Base-by-base conservation (phyloP, 1,284 basidiomycete species). In the Cutaneotrichosporon spelunceum region DNA sequence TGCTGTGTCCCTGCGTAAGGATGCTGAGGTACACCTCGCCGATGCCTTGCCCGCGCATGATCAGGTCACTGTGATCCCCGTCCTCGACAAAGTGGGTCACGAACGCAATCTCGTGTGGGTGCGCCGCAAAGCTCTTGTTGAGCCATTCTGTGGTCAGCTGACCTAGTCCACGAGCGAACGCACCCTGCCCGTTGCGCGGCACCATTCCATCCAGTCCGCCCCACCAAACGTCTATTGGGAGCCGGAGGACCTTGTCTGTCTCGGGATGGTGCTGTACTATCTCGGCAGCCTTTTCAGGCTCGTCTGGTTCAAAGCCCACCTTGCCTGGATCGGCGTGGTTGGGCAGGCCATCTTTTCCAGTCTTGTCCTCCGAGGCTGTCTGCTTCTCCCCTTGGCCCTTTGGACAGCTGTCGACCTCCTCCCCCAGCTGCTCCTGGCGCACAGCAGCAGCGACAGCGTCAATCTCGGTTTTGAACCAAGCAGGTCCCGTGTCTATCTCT, bases 381-480 rank as follows among this genome's bases (percentile, higher is more conserved):
- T 39, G 24, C 29, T 30, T 30, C 11, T 49, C 45, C 44, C 49
- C 47, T 24, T 21, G 34, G 19, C 27, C 16, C 48, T 30, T 50
- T 14, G 39, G 19, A 42, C 39, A 42, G 19, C 19, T 57, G 53
- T 26, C 26, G 19, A 6, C 29, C 8, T 45, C 21, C 34, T 23
- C 33, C 13, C 27, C n/a, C 7, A 23, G 4, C 27, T 55, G 61
- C 34, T 53, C 59, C 13, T 34, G 26, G 4, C 56, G 54, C 13
- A 65, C 27, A 14, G 50, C 55, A 3, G 33, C 34, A 2, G 72
- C 66, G 26, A 79, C 50, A 13, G 63, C 62, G 3, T 54, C 54
- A 2, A 72, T 34, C 39, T 70, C 65, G 2, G 11, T 58, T 53
- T 69, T 62, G 27, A 78, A 71, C 74, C 75, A 78, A 62, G 68